These are phyloP conservation scores for Phytopythium sindhum DNA, from an alignment of 352 stramenopile genomes.

Conservation along the genomic window DNA sequence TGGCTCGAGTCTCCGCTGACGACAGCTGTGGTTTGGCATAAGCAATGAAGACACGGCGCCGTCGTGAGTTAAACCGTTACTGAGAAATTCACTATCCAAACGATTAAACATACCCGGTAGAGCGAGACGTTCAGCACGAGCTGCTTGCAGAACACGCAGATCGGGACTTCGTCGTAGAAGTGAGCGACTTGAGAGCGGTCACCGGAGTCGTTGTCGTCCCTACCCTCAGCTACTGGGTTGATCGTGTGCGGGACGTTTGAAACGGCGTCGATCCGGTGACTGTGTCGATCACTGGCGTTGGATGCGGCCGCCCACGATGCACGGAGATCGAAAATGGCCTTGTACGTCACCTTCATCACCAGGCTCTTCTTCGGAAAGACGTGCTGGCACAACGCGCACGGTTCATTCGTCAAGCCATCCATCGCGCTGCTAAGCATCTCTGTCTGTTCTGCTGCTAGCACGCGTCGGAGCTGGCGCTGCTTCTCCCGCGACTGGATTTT, in stretches of 20 bases:
- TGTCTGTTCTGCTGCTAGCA: constrained; percentile 39
- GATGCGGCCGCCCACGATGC: constrained; percentile 28
- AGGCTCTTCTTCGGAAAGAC: constrained; percentile 59
- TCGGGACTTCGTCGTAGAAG: constrained; percentile 53
- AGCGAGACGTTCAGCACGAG: constrained; percentile 40
- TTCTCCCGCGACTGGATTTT: constrained; percentile 48
- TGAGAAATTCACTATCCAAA: neutral
- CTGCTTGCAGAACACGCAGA: constrained; percentile 62
- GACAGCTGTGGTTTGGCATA: constrained; percentile 21
- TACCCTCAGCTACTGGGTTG: neutral
- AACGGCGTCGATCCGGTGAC: neutral
- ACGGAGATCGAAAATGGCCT: constrained; percentile 56
- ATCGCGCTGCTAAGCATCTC: constrained; percentile 47
- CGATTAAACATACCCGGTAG: constrained; percentile 29
- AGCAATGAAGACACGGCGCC: too few species aligned
- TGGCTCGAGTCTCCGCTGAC: constrained; percentile 19
- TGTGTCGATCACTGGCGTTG: neutral
- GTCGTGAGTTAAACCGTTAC: neutral
- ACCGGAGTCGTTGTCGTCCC: constrained; percentile 8
- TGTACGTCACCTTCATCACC: constrained; percentile 54
- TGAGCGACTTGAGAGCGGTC: constrained; percentile 36
- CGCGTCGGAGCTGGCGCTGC: constrained; percentile 27
- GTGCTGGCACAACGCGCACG: constrained; percentile 52
- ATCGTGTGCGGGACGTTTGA: neutral
- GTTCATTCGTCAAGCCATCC: constrained; percentile 43